These are phyloP conservation scores for Volvox reticuliferus DNA, from an alignment of 139 green algal species.

Conservation along the genomic window DNA sequence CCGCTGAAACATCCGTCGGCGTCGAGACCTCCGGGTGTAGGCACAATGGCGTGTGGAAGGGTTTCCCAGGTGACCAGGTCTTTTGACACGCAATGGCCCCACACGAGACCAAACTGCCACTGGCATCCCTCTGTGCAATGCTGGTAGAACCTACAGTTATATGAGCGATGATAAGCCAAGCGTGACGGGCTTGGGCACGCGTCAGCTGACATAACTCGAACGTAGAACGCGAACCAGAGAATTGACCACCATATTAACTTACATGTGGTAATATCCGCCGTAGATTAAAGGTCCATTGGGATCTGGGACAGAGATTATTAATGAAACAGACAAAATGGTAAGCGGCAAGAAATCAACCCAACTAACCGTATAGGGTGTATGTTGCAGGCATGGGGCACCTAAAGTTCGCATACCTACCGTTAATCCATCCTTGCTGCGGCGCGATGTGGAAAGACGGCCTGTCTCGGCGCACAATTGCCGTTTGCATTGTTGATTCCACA, in stretches of 20 bases:
- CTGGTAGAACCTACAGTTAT: constrained; percentile 80
- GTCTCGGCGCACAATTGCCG: not conserved
- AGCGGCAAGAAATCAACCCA: no score
- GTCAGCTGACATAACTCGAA: not conserved
- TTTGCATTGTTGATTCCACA: no score
- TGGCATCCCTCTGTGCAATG: constrained; percentile 67
- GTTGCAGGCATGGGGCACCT: no score
- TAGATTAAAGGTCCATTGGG: constrained; percentile 62
- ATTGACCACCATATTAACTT: not conserved
- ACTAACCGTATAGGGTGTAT: no score
- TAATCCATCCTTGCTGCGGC: constrained; percentile 21
- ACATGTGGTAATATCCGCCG: constrained; percentile 75
- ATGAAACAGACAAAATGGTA: no score
- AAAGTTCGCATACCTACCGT: not conserved
- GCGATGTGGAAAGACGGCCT: constrained; percentile 17
- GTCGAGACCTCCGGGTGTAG: constrained; percentile 68
- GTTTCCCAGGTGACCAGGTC: constrained; percentile 83
- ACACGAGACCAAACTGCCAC: constrained; percentile 81
- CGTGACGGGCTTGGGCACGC: not conserved
- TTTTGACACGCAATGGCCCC: constrained; percentile 77
- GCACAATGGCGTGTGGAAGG: constrained; percentile 73
- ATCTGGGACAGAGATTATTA: not conserved
- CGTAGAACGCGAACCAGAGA: no score
- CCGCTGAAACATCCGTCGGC: constrained; percentile 74
- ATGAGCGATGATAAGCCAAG: not conserved